Evolutionary conservation across 2,329 filamentous ascomycete species (phyloP).

Genomic region (Fusarium aywerte): DNA sequence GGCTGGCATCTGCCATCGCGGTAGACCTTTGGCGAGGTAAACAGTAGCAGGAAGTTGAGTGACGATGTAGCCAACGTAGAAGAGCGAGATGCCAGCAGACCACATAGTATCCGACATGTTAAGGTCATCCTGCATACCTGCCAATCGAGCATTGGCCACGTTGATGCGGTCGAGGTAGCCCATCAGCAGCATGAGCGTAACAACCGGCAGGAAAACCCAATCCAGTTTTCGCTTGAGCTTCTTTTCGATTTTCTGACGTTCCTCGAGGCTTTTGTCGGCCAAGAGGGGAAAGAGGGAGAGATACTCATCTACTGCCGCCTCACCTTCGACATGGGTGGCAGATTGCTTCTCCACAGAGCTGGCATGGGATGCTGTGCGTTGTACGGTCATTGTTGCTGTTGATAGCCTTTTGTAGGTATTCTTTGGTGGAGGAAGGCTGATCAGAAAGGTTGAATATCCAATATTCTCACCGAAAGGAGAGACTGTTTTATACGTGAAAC

Average conservation of each 20-base stretch:
- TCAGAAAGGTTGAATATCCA: background rate
- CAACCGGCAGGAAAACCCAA: background rate
- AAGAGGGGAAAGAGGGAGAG: background rate
- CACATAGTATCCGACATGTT: background rate
- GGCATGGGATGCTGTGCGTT: background rate
- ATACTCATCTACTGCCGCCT: background rate
- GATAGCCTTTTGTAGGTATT: background rate
- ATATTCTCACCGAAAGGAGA: background rate
- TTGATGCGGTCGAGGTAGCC: conserved; percentile 1
- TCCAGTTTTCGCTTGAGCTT: background rate
- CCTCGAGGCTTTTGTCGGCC: background rate
- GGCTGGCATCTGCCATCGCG: background rate
- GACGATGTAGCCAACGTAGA: background rate
- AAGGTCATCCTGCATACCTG: background rate
- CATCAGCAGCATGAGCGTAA: background rate
- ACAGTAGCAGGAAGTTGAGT: conserved; percentile 2
- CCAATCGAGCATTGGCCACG: background rate
- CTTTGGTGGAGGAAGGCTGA: background rate
- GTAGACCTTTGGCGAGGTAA: background rate
- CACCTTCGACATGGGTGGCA: background rate
- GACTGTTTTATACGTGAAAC: background rate
- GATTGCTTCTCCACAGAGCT: background rate
- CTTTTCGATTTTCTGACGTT: background rate
- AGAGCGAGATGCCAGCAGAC: background rate
- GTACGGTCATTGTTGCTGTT: background rate